Conservation (phyloP, 1,284 basidiomycete genomes). For the Melanopsichium pennsylvanicum region DNA sequence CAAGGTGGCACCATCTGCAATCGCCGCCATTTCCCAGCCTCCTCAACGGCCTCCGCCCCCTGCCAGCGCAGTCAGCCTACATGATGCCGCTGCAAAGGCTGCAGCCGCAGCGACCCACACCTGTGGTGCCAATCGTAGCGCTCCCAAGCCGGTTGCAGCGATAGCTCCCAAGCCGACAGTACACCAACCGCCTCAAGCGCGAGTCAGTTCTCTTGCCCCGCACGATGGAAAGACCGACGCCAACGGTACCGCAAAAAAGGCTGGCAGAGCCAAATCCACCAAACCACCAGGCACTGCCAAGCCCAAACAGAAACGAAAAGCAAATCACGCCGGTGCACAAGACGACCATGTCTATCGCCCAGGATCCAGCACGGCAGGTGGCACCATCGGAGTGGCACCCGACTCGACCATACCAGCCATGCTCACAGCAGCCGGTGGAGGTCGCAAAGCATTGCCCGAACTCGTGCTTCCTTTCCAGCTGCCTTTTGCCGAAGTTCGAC, state of each 20-base stretch:
- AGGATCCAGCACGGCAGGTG: slow-evolving; percentile 44
- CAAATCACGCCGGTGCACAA: slow-evolving; percentile 21
- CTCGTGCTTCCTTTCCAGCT: slow-evolving; percentile 52
- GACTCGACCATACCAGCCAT: slow-evolving; percentile 32
- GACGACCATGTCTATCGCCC: slow-evolving; percentile 30
- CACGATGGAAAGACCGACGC: slow-evolving; percentile 1
- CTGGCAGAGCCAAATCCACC: slow-evolving; percentile 8
- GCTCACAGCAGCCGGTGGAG: slow-evolving; percentile 52
- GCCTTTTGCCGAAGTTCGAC: slow-evolving; percentile 26
- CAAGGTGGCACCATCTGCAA: neutral
- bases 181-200: neutral
- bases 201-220: neutral
- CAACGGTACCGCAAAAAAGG: slow-evolving; percentile 17
- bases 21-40: neutral
- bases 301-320: slow-evolving; percentile 45
- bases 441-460: slow-evolving; percentile 51
- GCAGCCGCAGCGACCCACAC: slow-evolving; percentile 18
- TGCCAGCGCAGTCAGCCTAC: slow-evolving; percentile 36
- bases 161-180: slow-evolving; percentile 5
- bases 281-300: slow-evolving; percentile 28
- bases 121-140: slow-evolving; percentile 1
- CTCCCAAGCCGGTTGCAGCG: slow-evolving; percentile 1
- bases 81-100: slow-evolving; percentile 24
- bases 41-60: slow-evolving; percentile 17
- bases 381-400: slow-evolving; percentile 48